A percentile compares a stretch with the other conserved stretches of the same genome.
Evolutionary conservation across 495 filamentous ascomycete genomes (phyloP).

Genomic region (Apodospora peruviana): DNA sequence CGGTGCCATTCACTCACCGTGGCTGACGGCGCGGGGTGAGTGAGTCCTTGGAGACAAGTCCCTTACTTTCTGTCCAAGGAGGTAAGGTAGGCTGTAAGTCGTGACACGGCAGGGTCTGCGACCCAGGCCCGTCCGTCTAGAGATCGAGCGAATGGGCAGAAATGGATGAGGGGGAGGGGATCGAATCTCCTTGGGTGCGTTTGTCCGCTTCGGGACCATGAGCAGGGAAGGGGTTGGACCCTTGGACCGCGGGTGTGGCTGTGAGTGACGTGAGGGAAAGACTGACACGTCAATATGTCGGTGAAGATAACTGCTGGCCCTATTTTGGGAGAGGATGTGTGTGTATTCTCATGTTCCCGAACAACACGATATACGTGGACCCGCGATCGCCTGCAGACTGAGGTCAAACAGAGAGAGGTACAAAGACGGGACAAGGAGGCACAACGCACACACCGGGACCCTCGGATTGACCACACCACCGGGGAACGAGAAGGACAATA

Average conservation of each 20-base stretch:
- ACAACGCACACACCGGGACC: slow-evolving; percentile 11
- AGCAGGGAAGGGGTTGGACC: too few relatives aligned
- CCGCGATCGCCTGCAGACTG: slow-evolving; percentile 15
- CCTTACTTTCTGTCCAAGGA: not conserved
- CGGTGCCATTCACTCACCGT: not conserved
- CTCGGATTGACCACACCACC: too few relatives aligned
- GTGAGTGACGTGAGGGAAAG: slow-evolving; percentile 13
- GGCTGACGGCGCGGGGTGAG: too few relatives aligned
- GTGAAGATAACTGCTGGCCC: slow-evolving; percentile 12
- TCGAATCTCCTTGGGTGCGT: slow-evolving; percentile 8
- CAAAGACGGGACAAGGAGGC: slow-evolving; percentile 12
- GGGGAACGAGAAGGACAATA: too few relatives aligned
- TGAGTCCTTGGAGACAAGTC: not conserved
- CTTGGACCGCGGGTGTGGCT: slow-evolving; percentile 18
- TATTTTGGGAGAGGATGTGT: slow-evolving; percentile 4
- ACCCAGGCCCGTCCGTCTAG: not conserved
- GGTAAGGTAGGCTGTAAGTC: not conserved
- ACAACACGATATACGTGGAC: too few relatives aligned
- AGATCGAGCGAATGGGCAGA: slow-evolving; percentile 12
- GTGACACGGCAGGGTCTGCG: slow-evolving; percentile 10
- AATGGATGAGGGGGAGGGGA: not conserved
- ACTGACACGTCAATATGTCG: slow-evolving; percentile 31
- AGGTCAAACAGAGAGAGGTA: slow-evolving; percentile 23
- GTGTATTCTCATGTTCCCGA: slow-evolving; percentile 1
- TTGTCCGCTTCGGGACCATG: slow-evolving; percentile 7